These are phyloP conservation scores for Blastocladiella britannica DNA, from an alignment of 192 early-diverging fungal genomes.

Conservation along the genomic window DNA sequence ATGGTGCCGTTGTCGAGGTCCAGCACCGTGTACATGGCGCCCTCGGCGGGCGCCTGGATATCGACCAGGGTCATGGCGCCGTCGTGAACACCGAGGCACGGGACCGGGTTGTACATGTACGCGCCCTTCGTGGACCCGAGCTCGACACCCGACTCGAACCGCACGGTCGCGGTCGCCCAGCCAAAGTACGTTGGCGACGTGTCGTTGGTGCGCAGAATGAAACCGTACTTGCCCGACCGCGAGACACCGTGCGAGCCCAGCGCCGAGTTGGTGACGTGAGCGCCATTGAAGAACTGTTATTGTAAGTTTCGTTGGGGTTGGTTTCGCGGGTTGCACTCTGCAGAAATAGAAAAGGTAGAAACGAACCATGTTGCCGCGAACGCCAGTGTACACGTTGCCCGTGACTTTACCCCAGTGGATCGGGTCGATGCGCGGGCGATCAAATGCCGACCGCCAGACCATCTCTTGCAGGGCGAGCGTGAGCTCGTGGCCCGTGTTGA, in stretches of 20 bases:
- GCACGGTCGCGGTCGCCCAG: too few species aligned
- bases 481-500: not conserved
- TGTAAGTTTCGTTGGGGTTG: not conserved
- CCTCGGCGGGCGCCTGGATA: too few species aligned
- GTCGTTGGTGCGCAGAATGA: not conserved
- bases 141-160: too few species aligned
- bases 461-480: too few species aligned
- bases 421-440: not conserved
- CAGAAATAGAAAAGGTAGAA: not conserved
- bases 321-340: too few species aligned
- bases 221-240: not conserved
- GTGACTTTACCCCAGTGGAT: not conserved
- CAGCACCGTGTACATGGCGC: not conserved
- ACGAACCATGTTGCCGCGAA: not conserved
- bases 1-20: slow-evolving; percentile 1
- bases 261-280: not conserved
- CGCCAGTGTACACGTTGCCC: not conserved
- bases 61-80: too few species aligned
- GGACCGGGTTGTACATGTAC: too few species aligned
- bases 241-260: not conserved
- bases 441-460: not conserved
- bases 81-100: too few species aligned
- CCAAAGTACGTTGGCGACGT: not conserved
- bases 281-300: not conserved
- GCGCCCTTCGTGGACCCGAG: too few species aligned